These are phyloP conservation scores for Stylonectria norvegica DNA, from an alignment of 2,329 filamentous ascomycete genomes.

Conservation along the genomic window DNA sequence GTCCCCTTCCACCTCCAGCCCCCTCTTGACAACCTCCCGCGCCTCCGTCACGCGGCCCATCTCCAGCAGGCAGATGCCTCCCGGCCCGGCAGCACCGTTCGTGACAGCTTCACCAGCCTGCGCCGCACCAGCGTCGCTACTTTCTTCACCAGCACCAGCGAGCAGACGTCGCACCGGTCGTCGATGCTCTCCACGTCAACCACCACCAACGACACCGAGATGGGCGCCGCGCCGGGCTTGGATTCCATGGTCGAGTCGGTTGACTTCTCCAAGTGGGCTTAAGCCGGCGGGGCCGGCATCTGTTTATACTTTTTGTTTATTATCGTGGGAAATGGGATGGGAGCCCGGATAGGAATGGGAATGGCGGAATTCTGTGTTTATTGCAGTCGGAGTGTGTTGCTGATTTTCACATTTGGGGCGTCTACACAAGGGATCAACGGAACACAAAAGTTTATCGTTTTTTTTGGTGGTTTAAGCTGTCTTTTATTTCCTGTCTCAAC, in stretches of 20 bases:
- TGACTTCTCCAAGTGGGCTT: constrained; percentile 40
- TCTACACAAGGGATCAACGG: constrained; percentile 27
- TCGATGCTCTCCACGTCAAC: constrained; percentile 54
- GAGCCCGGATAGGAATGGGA: too few relatives aligned
- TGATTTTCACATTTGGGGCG: constrained; percentile 20
- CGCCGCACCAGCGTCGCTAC: constrained; percentile 63
- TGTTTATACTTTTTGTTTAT: constrained; percentile 16
- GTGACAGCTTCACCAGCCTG: constrained; percentile 60
- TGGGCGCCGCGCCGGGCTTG: constrained; percentile 29
- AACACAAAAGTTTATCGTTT: constrained; percentile 29
- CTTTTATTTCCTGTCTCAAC: constrained; percentile 6
- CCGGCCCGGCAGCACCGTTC: constrained; percentile 47
- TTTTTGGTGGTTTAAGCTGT: constrained; percentile 18
- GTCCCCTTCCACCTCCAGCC: constrained; percentile 77
- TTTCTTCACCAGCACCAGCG: constrained; percentile 57
- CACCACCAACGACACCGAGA: constrained; percentile 54
- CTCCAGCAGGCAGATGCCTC: constrained; percentile 67
- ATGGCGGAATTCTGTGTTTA: too few relatives aligned
- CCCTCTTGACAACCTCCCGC: constrained; percentile 69
- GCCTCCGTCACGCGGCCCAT: constrained; percentile 88
- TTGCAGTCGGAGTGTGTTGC: too few relatives aligned
- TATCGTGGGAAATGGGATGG: too few relatives aligned
- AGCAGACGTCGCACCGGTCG: constrained; percentile 55
- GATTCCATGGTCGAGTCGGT: constrained; percentile 36
- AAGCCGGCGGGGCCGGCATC: constrained; percentile 5